Percentiles rank a stretch among this genome's conserved stretches.
Evolutionary conservation across 2,329 filamentous ascomycete genomes (phyloP).

Genomic region (Cladosporium sp.): DNA sequence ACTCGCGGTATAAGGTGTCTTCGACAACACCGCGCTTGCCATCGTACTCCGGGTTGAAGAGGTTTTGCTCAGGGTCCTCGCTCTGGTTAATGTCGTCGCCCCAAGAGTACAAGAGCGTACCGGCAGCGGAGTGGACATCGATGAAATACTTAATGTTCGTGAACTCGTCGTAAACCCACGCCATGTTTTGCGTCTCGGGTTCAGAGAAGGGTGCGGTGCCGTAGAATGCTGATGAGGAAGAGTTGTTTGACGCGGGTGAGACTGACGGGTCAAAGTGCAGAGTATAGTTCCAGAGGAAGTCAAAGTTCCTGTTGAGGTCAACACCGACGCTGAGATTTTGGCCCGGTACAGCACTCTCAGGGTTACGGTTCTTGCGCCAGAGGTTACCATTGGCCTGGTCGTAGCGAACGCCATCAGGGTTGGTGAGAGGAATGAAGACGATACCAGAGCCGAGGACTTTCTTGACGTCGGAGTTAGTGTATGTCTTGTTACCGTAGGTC

Average conservation of each 20-base stretch:
- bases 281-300: constrained; percentile 54
- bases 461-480: constrained; percentile 50
- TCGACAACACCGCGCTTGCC: constrained; percentile 47
- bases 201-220: constrained; percentile 52
- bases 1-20: constrained; percentile 51
- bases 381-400: constrained; percentile 49
- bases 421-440: constrained; percentile 50
- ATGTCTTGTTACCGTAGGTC: constrained; percentile 49
- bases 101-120: constrained; percentile 54
- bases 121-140: constrained; percentile 55
- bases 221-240: constrained; percentile 47
- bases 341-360: constrained; percentile 31
- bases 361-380: constrained; percentile 57
- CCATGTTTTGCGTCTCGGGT: constrained; percentile 53
- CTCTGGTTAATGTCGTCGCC: constrained; percentile 53
- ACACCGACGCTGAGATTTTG: constrained; percentile 38
- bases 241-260: constrained; percentile 39
- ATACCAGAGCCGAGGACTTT: constrained; percentile 51
- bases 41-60: constrained; percentile 51
- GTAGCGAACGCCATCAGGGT: constrained; percentile 52
- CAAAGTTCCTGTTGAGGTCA: constrained; percentile 56
- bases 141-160: constrained; percentile 53
- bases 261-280: constrained; percentile 42
- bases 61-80: constrained; percentile 45
- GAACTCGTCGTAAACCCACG: constrained; percentile 50